Base-by-base conservation (phyloP, 768 basidiomycete species). In the Roridomyces roridus region DNA sequence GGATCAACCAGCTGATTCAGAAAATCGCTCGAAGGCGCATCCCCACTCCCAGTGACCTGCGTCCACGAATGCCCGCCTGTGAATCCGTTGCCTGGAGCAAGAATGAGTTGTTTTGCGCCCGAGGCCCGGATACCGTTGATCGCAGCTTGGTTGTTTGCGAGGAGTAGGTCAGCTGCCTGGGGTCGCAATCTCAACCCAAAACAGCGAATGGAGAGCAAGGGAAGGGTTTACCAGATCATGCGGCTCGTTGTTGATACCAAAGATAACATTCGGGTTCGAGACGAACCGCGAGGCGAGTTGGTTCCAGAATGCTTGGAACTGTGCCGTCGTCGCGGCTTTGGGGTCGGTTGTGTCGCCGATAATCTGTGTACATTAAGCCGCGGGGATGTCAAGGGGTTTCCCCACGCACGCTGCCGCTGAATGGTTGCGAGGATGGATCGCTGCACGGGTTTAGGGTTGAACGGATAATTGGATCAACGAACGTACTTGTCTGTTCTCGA, bases 141-240 rank as follows among this genome's bases (percentile, higher is more conserved):
- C 0, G 77, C 78, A 7, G 76, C 76, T 59, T 80, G 79, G 56
- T 80, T 68, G 45, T 80, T 80, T 37, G 51, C 37, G 14, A 80
- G 67, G n/a, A 80, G 49, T 12, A 80, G 67, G 15, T 75, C 62
- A 5, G 79, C n/a, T n/a, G n/a, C n/a, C n/a, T 80, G 9, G 75
- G 67, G 77, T 78, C 23, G 20, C n/a, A n/a, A n/a, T n/a, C n/a
- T n/a, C n/a, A n/a, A n/a, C n/a, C n/a, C n/a, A n/a, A n/a, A n/a
- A n/a, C n/a, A n/a, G n/a, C n/a, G n/a, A n/a, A n/a, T n/a, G n/a
- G n/a, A n/a, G n/a, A n/a, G n/a, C n/a, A n/a, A n/a, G n/a, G n/a
- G n/a, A n/a, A n/a, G n/a, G n/a, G n/a, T n/a, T n/a, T n/a, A 78
- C 78, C 76, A 80, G 77, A 46, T 74, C 71, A 46, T 80, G 78